Evolutionary conservation across 192 early-diverging fungal species (phyloP), one percentile per base, ranked within the genome.

Genomic region (Martensiomyces pterosporus): DNA sequence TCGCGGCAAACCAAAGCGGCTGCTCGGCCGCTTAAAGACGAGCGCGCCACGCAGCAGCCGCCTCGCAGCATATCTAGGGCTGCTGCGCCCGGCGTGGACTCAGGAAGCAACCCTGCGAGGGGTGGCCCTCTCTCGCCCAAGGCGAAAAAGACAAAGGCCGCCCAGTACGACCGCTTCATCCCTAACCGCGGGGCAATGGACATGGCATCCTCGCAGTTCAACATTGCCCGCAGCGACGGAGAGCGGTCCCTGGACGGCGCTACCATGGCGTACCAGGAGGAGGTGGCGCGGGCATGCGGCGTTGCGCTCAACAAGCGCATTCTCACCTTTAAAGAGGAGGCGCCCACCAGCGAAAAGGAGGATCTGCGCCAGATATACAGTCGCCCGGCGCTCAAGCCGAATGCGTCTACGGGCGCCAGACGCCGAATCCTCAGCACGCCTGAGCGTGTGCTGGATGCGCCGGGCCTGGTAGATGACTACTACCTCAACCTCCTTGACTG

Each of bases 401-500:
- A 23, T 3, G 58, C 55, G 12, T 43, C 57, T 17, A 60, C 64
- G 13, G 36, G 52, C 2, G 19, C 57, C 25, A 79, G 80, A 32
- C 71, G 94, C 22, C 80, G 84, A 23, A 91, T 98, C 23, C 64
- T 83, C n/a, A 85, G 79, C 10, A 79, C 79, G 12, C 90, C 95
- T 0, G 89, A 90, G 50, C 82, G 81, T 26, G 74, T 95, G 3
- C 74, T 98, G 23, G 95, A 98, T 75, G 92, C 94, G 1, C 92
- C 92, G 2, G 84, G 83, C 0, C 55, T 98, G 46, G 52, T 77
- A 16, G 94, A 99, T 49, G 94, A 99, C 64, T 99, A 90, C 60
- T 99, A 99, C 63, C 72, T 96, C 16, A 99, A 96, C 46, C 48
- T 97, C 21, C 72, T 99, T 9, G 94, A 96, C 66, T 99, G 96